Evolutionary conservation across 805 yeast genomes (phyloP), one percentile per base, ranked within the genome.

Genomic region (Candida incommunis): DNA sequence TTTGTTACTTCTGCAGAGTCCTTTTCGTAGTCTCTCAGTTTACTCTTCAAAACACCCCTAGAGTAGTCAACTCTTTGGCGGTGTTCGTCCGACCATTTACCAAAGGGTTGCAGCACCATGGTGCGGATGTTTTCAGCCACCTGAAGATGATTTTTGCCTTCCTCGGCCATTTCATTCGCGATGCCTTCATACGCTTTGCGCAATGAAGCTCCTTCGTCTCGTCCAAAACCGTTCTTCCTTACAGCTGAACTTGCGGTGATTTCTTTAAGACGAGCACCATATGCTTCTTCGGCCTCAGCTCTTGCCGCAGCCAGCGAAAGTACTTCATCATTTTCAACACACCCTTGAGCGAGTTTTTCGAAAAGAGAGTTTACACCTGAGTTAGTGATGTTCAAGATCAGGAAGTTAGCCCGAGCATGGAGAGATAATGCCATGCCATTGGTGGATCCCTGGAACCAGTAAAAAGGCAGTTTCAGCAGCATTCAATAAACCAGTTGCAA

Each of bases 11-110:
- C 75, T 27, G 62, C 60, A 13, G 60, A 57, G 50, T 68, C 70
- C 44, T 63, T 67, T 41, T 74, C 74, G 58, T 75, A 82, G 42
- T 62, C 66, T 51, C 71, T 72, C 41, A 75, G 68, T 50, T 75
- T 76, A 20, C 64, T 68, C 43, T 64, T 61, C 35, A 84, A 62
- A 3, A 70, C 66, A 46, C 70, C 66, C 45, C 78, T 80, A 16
- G 83, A 75, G 54, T 72, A 75, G 34, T 72, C 76, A 1, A 85
- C 71, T 41, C 94, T 65, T 51, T 74, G 74, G 44, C 71, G 72
- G 61, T 85, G 94, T 44, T 80, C 87, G 16, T 65, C 67, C 37
- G 87, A 71, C 94, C 94, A 86, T 53, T 72, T 71, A 9, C 74
- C 60, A 54, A 85, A 85, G 1, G 94, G 95, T 22, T 69, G 70